Evolutionary conservation across 768 basidiomycete species (phyloP), one percentile per base, ranked within the genome.

Genomic region (Collybia sordida): DNA sequence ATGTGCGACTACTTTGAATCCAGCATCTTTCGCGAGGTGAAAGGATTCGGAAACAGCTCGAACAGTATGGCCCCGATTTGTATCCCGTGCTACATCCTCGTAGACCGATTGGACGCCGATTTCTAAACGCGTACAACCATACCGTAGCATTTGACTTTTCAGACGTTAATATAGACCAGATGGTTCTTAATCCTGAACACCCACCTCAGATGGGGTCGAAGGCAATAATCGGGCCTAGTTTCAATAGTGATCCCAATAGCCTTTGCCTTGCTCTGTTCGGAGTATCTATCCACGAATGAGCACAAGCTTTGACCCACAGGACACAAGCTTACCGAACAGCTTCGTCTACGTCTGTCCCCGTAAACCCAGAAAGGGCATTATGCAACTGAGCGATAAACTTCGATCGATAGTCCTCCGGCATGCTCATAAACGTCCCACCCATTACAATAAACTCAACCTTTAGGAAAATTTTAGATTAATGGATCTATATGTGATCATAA

Each of bases 341-440:
- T 68, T 99, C 97, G 58, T 98, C 97, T 12, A 99, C 83, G 56
- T 98, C 88, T 1, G 83, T 79, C 1, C 93, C 93, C 1, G 95
- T 98, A 63, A 90, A 95, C 0, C 97, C 97, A 14, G 92, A 94
- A 4, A 99, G 74, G 1, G 97, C 96, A 66, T 98, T 98, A 66
- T 98, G 97, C 48, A 99, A 75, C 53, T 98, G 95, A 1, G 96
- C 94, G 47, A 98, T 81, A 57, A 99, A 99, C 56, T 90, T 86
- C 52, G 83, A 85, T 52, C 97, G 82, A 65, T 99, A 98, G 39
- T 93, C 91, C 66, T 98, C 94, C 31, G 95, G 90, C 89, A 98
- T 96, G 63, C 95, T 98, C 94, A 99, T 98, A 69, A 99, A 99
- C 9, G 97, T 99, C 39, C 97, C 97, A 19, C 97, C 97, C 97